A percentile compares a stretch with the other conserved stretches of the same genome.
Evolutionary conservation across 2,329 filamentous ascomycete genomes (phyloP).

Genomic region (Penicillium sp.): DNA sequence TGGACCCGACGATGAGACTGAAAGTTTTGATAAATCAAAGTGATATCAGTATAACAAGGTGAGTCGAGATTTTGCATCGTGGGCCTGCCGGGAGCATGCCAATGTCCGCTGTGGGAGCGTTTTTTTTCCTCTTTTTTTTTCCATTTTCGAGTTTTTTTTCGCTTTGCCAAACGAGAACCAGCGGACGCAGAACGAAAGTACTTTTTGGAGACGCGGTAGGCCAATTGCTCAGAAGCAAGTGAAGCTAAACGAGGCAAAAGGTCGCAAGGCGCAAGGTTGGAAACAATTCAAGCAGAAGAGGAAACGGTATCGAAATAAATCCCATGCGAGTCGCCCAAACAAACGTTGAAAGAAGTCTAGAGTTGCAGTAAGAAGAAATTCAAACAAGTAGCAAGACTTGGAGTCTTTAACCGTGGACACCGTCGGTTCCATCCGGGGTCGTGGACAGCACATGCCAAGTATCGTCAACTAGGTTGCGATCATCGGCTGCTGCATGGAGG

Average conservation of each 20-base stretch:
- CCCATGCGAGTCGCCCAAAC: constrained; percentile 20
- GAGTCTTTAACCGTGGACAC: constrained; percentile 6
- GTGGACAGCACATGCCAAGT: constrained; percentile 9
- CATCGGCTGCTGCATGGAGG: constrained; percentile 48
- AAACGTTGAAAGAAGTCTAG: constrained; percentile 27
- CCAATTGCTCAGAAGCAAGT: constrained; percentile 36
- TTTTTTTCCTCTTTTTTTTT: constrained; percentile 31
- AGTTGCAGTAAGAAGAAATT: constrained; percentile 22
- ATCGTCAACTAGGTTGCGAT: constrained; percentile 36
- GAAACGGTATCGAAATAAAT: constrained; percentile 31
- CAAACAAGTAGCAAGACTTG: constrained; percentile 5
- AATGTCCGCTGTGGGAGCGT: constrained; percentile 29
- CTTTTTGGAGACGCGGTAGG: constrained; percentile 32
- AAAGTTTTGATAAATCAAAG: background rate
- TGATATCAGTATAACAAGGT: background rate
- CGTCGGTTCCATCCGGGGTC: constrained; percentile 12
- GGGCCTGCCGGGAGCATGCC: constrained; percentile 23
- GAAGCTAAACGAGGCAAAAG: constrained; percentile 21
- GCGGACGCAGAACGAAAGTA: constrained; percentile 31
- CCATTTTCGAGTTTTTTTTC: constrained; percentile 28
- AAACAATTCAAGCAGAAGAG: constrained; percentile 17
- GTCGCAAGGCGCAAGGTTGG: constrained; percentile 29
- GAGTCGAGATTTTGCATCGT: constrained; percentile 8
- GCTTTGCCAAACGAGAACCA: constrained; percentile 26
- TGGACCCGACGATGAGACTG: constrained; percentile 11